A percentile compares a stretch with the other conserved stretches of the same genome.
phyloP scores from a whole-genome alignment of 2,329 filamentous ascomycete species.

The Fusarium palustre region DNA sequence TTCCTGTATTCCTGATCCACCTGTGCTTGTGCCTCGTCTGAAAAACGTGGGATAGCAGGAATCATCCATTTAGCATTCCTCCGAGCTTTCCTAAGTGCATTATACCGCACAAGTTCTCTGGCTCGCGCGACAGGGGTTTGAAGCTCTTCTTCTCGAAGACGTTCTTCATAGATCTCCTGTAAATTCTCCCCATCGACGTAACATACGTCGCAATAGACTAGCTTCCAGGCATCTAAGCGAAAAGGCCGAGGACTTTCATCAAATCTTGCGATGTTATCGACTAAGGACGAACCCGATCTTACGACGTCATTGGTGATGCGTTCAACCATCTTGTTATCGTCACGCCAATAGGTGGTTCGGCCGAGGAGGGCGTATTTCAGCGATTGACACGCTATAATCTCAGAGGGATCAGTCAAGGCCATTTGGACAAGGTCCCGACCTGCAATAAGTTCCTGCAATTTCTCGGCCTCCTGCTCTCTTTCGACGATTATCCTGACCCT shows the following conservation, averaged over 20 bases:
- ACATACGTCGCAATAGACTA: neutral
- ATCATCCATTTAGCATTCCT: slow-evolving; percentile 4
- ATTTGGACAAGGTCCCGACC: neutral
- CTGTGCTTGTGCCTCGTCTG: neutral
- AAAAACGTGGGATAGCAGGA: neutral
- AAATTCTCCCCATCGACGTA: neutral
- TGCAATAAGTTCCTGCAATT: neutral
- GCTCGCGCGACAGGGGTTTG: neutral
- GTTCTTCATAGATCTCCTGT: neutral
- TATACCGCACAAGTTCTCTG: neutral
- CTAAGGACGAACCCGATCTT: neutral
- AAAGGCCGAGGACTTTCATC: accelerated
- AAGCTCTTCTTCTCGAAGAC: neutral
- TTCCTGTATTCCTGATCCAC: neutral
- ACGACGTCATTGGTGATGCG: neutral
- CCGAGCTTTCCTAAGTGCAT: accelerated
- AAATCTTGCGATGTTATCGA: accelerated
- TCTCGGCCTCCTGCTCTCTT: neutral
- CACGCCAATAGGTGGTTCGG: neutral
- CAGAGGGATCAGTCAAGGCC: neutral
- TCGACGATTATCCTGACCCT: neutral
- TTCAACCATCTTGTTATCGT: neutral
- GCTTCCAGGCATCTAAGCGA: neutral
- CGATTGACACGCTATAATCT: neutral
- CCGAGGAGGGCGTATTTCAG: neutral